Conservation (phyloP, 2,329 filamentous ascomycete genomes). For the Colletotrichum melonis region DNA sequence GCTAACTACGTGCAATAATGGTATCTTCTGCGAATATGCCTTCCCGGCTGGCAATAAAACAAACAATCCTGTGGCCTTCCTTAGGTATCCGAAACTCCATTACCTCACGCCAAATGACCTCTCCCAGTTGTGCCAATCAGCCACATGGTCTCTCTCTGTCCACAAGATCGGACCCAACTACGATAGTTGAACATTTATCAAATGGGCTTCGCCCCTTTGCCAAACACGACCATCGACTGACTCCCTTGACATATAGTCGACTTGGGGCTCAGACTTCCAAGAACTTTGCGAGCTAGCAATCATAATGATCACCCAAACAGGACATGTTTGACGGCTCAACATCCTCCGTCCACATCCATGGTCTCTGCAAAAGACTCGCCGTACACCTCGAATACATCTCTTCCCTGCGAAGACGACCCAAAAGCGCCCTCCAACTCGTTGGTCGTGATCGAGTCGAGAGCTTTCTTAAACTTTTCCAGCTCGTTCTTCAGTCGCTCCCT, state of each 20-base stretch:
- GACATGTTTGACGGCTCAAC: background rate
- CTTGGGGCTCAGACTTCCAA: background rate
- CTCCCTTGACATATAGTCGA: background rate
- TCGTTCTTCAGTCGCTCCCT: slow-evolving; percentile 56
- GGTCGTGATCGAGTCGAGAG: slow-evolving; percentile 59
- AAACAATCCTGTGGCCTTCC: background rate
- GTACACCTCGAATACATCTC: background rate
- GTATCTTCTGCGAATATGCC: slow-evolving; percentile 13
- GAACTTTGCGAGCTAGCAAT: background rate
- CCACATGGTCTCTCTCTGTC: background rate
- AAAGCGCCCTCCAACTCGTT: slow-evolving; percentile 51
- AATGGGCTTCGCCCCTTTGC: background rate
- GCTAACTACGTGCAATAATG: slow-evolving; percentile 11
- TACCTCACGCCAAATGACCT: background rate
- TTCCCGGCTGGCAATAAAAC: background rate
- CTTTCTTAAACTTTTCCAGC: slow-evolving; percentile 58
- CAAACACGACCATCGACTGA: background rate
- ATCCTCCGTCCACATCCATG: slow-evolving; percentile 24
- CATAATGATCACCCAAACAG: background rate
- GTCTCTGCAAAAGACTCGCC: slow-evolving; percentile 20
- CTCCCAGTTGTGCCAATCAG: background rate
- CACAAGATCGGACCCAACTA: background rate
- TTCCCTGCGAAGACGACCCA: slow-evolving; percentile 13
- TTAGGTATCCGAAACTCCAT: slow-evolving; percentile 11
- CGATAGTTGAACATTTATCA: background rate